Conservation (phyloP, 164 flowering plant genomes). For the Hamamelis virginiana region DNA sequence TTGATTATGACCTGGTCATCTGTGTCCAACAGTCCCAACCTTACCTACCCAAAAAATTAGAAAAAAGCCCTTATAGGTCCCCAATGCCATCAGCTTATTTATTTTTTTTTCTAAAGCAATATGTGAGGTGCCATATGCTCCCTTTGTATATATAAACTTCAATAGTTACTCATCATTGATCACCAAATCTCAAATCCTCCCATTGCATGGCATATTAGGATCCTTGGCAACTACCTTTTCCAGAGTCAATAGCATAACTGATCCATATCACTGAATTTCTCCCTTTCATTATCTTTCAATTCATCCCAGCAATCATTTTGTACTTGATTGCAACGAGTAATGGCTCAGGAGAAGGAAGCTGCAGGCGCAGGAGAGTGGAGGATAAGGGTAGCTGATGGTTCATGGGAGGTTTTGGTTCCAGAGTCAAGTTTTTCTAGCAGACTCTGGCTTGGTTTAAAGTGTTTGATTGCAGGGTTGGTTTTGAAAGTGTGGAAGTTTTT, state of each 20-base stretch:
- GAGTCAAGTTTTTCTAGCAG: conserved; percentile 24
- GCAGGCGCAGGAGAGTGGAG: conserved; percentile 51
- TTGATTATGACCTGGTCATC: too few relatives aligned
- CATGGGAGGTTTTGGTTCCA: conserved; percentile 31
- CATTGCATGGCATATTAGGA: conserved; percentile 23
- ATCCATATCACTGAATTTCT: neutral
- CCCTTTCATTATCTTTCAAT: neutral
- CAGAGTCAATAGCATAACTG: neutral
- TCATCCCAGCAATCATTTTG: neutral
- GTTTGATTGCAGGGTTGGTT: conserved; percentile 23
- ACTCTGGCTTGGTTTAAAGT: conserved; percentile 26
- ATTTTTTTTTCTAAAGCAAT: neutral
- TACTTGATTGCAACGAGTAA: conserved; percentile 4
- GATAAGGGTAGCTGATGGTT: conserved; percentile 38
- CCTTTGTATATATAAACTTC: conserved; percentile 21
- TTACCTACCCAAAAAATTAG: neutral
- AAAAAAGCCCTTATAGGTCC: neutral
- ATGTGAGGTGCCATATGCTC: neutral
- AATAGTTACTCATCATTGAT: conserved; percentile 1
- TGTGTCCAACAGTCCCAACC: neutral
- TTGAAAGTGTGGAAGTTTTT: conserved; percentile 32
- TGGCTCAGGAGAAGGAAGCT: conserved; percentile 30
- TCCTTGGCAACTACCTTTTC: conserved; percentile 5
- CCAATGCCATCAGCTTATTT: neutral
- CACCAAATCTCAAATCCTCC: conserved; percentile 8